Evolutionary conservation across 2,329 filamentous ascomycete species (phyloP), one percentile per base, ranked within the genome.

Genomic region (Cercospora janseana): DNA sequence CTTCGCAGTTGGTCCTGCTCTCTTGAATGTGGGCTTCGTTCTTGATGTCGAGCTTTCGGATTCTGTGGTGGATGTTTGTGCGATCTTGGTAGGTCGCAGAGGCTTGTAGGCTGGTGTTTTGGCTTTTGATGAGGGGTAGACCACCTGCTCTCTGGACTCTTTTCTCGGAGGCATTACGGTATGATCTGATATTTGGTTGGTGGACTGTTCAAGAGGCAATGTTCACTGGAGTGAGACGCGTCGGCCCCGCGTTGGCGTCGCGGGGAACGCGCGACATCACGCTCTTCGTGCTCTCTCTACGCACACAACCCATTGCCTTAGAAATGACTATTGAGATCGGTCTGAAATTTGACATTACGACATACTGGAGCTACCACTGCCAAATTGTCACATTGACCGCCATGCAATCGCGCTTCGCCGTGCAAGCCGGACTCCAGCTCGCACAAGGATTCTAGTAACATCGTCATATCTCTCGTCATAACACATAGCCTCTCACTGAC

Each of bases 11-110:
- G 20, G 20, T 38, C 35, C 27, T 9, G 49, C 31, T 16, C 46
- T 57, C 28, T 50, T 55, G 9, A 35, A 21, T 23, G 42, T 27
- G 20, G 54, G 15, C 24, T 46, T 56, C 13, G 55, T 15, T 13
- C 42, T 51, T 32, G 38, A n/a, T 7, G n/a, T 34, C 3, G 54
- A 58, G 32, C 50, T 55, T 27, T 60, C 55, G 9, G 60, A 60
- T 32, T 60, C 60, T 26, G 86, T 66, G 74, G 88, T 47, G 71
- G 80, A 26, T 7, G 55, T 54, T 21, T 59, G 59, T 10, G 13
- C 50, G 4, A 60, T 47, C 35, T 62, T 60, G 5, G 55, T 59
- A 7, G 64, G 64, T 42, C 60, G 57, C 18, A 65, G 55, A 8
- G 65, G 65, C 41, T 66, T 67, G 61, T 65, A 67, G 1, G 65